Base-by-base conservation (phyloP, 805 yeast species). In the Yamadazyma ubonensis region DNA sequence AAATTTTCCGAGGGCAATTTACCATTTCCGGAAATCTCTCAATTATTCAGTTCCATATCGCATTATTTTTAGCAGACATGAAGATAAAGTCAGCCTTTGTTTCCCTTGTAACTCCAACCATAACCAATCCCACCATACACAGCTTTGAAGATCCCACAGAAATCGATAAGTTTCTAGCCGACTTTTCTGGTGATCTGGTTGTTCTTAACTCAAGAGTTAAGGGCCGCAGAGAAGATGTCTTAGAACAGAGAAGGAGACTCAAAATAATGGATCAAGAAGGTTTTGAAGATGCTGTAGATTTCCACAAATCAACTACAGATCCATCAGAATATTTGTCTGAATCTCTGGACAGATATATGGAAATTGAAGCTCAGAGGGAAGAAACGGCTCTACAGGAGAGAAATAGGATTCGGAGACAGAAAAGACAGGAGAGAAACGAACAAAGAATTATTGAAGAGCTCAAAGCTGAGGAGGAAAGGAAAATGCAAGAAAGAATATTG, bases 41-140 rank as follows among this genome's bases (percentile, higher is more conserved):
- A 10, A 29, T 29, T 29, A 22, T 10, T 29, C 10, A 16, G 21
- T 9, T 29, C 35, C 18, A 17, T 12, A 21, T 31, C 35, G 15
- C 14, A 8, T 32, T 10, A 7, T 19, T 9, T 30, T 17, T n/a
- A n/a, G n/a, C n/a, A n/a, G n/a, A n/a, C n/a, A 45, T 42, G 46
- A 38, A 44, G 22, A 21, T 45, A 9, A 42, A 45, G 28, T 29
- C 43, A 6, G 31, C 44, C 2, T 31, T 45, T 12, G 29, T 17
- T 5, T 42, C 26, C 14, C 29, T 45, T 21, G 44, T 45, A 10
- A 45, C 46, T 9, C 49, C 49, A 8, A 42, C 44, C 16, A 29
- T 45, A n/a, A 42, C 49, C 12, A 45, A 45, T 22, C 49, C 49
- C 2, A 37, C 33, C 10, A 28, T 37, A 8, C 22, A 19, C 12